Conservation (phyloP, 805 yeast genomes). For the Saccharomycopsis guyanensis region DNA sequence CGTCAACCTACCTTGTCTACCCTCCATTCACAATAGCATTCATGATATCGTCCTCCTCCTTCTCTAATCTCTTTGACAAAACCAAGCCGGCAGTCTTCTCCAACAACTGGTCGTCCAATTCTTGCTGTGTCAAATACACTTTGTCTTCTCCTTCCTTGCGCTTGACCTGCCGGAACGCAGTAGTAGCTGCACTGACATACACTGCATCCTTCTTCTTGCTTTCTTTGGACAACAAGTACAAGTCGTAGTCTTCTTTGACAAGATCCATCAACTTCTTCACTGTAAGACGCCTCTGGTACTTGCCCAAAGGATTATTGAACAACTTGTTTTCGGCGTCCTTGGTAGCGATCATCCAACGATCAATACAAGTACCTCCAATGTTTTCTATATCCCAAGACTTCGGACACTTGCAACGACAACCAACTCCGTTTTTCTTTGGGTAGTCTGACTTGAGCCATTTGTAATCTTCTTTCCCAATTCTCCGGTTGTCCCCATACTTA, state of each 20-base stretch:
- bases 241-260: conserved; percentile 28
- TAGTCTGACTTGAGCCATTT: conserved; percentile 29
- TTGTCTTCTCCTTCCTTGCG: conserved; percentile 14
- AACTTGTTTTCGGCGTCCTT: conserved; percentile 24
- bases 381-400: conserved; percentile 50
- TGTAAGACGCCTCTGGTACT: conserved; percentile 9
- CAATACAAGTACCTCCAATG: conserved; percentile 42
- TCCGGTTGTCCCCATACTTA: conserved; percentile 26
- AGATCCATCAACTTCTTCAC: conserved; percentile 23
- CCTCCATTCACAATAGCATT: conserved; percentile 4
- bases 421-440: conserved; percentile 45
- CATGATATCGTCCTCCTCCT: conserved; percentile 10
- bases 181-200: conserved; percentile 14
- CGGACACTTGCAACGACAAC: conserved; percentile 86
- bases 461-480: conserved; percentile 30
- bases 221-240: conserved; percentile 1
- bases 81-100: conserved; percentile 14
- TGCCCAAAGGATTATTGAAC: conserved; percentile 13
- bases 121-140: conserved; percentile 8
- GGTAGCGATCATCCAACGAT: conserved; percentile 37
- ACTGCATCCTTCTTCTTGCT: conserved; percentile 13
- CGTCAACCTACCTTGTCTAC: too few relatives aligned
- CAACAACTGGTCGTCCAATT: conserved; percentile 16
- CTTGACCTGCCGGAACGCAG: conserved; percentile 12
- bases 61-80: conserved; percentile 2